These are phyloP conservation scores for Areca catechu DNA, from an alignment of 176 grass and related monocot genomes.

Conservation along the genomic window DNA sequence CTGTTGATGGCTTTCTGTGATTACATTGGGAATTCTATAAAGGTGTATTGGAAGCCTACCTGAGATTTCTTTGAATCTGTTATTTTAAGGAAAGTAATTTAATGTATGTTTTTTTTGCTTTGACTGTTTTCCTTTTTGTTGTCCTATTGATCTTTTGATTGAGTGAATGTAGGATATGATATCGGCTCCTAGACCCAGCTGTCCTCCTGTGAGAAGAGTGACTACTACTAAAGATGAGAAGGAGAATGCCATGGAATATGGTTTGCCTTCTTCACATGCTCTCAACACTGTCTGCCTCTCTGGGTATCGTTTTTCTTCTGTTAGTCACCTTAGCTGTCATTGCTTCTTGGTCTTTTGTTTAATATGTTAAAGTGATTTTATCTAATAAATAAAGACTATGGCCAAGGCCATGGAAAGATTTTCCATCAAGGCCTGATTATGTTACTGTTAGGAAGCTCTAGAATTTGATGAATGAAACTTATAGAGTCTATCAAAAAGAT, in stretches of 20 bases:
- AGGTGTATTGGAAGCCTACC: slow-evolving; percentile 31
- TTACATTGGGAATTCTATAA: slow-evolving; percentile 79
- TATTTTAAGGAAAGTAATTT: background rate
- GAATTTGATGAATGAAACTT: too few relatives aligned
- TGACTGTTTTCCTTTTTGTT: background rate
- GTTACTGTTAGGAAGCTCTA: too few relatives aligned
- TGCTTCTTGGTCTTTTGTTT: too few relatives aligned
- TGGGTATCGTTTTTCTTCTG: slow-evolving; percentile 44
- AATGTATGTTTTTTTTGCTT: background rate
- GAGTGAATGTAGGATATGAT: slow-evolving; percentile 45
- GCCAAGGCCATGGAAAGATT: too few relatives aligned
- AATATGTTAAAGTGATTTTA: background rate
- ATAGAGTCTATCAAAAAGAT: too few relatives aligned
- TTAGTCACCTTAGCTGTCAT: background rate
- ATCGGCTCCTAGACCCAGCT: slow-evolving; percentile 87
- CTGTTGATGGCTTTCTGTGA: slow-evolving; percentile 90
- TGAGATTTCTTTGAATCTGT: background rate
- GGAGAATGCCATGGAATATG: slow-evolving; percentile 96
- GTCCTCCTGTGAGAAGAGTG: slow-evolving; percentile 79
- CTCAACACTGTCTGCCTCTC: slow-evolving; percentile 86
- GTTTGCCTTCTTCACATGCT: slow-evolving; percentile 81
- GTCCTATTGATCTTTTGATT: background rate
- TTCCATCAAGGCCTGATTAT: too few relatives aligned
- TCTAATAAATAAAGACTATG: background rate
- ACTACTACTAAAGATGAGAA: slow-evolving; percentile 83